A percentile compares a stretch with the other conserved stretches of the same genome.
phyloP scores from a whole-genome alignment of 2,329 filamentous ascomycete species.

The Apiospora arundinis region DNA sequence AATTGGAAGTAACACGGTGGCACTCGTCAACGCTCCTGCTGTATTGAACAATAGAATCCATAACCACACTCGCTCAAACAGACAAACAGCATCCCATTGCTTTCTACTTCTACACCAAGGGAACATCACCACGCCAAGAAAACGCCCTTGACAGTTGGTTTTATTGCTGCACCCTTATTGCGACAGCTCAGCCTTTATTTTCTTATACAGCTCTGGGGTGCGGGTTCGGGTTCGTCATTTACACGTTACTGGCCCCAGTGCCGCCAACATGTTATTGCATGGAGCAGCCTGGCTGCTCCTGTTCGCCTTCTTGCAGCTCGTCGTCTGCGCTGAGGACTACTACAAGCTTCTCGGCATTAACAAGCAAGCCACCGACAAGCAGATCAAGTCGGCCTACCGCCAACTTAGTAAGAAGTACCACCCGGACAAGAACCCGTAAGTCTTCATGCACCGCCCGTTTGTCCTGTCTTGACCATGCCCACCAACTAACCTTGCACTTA shows the following conservation, averaged over 20 bases:
- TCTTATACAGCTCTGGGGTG: not conserved
- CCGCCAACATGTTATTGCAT: slow-evolving; percentile 56
- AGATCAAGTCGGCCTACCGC: slow-evolving; percentile 94
- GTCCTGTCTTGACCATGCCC: not conserved
- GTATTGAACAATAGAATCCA: not conserved
- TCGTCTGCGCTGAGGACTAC: slow-evolving; percentile 71
- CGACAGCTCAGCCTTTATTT: slow-evolving; percentile 16
- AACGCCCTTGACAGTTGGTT: not conserved
- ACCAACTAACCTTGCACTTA: not conserved
- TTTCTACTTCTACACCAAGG: not conserved
- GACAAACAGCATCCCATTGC: not conserved
- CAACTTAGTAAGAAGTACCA: slow-evolving; percentile 94
- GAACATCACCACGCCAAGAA: not conserved
- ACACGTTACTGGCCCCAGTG: not conserved
- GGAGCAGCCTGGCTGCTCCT: slow-evolving; percentile 58
- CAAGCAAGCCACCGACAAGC: slow-evolving; percentile 79
- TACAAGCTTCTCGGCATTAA: slow-evolving; percentile 77
- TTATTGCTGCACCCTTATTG: slow-evolving; percentile 9
- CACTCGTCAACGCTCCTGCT: slow-evolving; percentile 16
- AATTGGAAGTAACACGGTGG: slow-evolving; percentile 17
- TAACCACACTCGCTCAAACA: slow-evolving; percentile 1
- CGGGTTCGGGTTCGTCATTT: not conserved
- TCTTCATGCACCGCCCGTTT: slow-evolving; percentile 28
- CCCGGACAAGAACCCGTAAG: slow-evolving; percentile 96
- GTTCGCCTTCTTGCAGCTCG: slow-evolving; percentile 60